These are phyloP conservation scores for Calocybe indica DNA, from an alignment of 768 basidiomycete species.

Conservation along the genomic window DNA sequence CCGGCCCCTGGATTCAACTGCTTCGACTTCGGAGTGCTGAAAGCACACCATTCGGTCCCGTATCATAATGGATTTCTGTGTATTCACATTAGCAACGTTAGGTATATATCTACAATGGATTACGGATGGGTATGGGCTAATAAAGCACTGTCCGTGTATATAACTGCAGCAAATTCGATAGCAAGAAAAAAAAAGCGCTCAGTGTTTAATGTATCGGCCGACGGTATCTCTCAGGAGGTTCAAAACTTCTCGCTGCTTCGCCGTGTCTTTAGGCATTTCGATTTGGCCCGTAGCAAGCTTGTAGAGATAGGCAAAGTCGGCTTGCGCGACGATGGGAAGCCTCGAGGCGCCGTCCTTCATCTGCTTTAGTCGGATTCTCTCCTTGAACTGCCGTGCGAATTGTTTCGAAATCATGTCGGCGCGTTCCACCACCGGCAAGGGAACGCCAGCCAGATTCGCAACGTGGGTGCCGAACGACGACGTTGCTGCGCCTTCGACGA, in stretches of 20 bases:
- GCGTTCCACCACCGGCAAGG: slow-evolving; percentile 75
- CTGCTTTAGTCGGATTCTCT: slow-evolving; percentile 64
- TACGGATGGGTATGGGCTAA: too few species aligned
- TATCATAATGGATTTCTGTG: too few species aligned
- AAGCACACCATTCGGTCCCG: too few species aligned
- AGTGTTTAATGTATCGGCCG: slow-evolving; percentile 11
- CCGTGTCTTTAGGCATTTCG: slow-evolving; percentile 46
- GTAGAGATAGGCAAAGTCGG: slow-evolving; percentile 83
- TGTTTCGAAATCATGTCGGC: slow-evolving; percentile 84
- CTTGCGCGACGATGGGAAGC: slow-evolving; percentile 78
- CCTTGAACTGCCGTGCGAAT: slow-evolving; percentile 85
- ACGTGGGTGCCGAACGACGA: slow-evolving; percentile 94
- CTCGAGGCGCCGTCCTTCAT: slow-evolving; percentile 43
- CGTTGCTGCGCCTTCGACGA: slow-evolving; percentile 80
- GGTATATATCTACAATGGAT: too few species aligned
- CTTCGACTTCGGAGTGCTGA: too few species aligned
- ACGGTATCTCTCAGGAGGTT: slow-evolving; percentile 40
- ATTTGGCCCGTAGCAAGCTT: slow-evolving; percentile 51
- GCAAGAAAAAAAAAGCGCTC: too few species aligned
- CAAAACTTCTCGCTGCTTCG: slow-evolving; percentile 48
- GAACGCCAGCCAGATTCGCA: slow-evolving; percentile 91
- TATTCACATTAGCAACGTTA: too few species aligned
- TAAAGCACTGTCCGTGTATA: too few species aligned
- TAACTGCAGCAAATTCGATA: too few species aligned
- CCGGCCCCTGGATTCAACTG: too few species aligned